Base-by-base conservation (phyloP, 768 basidiomycete genomes). In the Amanita phalloides region DNA sequence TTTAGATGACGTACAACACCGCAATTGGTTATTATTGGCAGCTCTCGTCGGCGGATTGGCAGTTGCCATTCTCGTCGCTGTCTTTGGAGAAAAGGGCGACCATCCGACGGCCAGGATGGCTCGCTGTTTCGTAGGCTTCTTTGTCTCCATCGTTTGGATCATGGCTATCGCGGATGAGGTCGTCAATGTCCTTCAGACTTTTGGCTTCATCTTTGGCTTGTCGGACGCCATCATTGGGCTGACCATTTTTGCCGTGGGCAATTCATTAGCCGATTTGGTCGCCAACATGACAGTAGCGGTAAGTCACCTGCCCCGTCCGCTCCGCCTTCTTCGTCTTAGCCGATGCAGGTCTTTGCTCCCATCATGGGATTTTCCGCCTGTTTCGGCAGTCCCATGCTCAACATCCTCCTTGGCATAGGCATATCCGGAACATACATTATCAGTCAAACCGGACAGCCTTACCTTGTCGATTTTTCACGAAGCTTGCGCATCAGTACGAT, bases 151-250 rank as follows among this genome's bases (percentile, higher is more conserved):
- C 55, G 83, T 97, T 6, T 99, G 96, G 95, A 97, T 99, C 59
- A 94, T 97, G 82, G 92, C 88, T 5, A 93, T 98, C 45, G 93
- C 94, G 1, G 93, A 96, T 63, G 94, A 97, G 64, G 92, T 95
- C 2, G 92, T 98, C 28, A 78, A 86, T 45, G 56, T 43, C 14
- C 57, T 59, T 10, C 57, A 97, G 92, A 86, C 90, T 0, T 86
- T 96, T 58, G 96, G 95, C 5, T 79, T 86, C 62, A 89, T 98
- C 48, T 89, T 99, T 61, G 95, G 94, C 2, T 74, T 99, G 23
- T 96, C 93, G 13, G 94, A 98, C 61, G 93, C 96, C 41, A 95
- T 99, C 62, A 89, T 99, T 52, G 95, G 95, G 10, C 69, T 99
- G 38, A 97, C 95, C 1, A 86, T 99, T 54, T 99, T 99, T 57